Evolutionary conservation across 2,329 filamentous ascomycete genomes (phyloP).

Genomic region (Mariannaea sp.): DNA sequence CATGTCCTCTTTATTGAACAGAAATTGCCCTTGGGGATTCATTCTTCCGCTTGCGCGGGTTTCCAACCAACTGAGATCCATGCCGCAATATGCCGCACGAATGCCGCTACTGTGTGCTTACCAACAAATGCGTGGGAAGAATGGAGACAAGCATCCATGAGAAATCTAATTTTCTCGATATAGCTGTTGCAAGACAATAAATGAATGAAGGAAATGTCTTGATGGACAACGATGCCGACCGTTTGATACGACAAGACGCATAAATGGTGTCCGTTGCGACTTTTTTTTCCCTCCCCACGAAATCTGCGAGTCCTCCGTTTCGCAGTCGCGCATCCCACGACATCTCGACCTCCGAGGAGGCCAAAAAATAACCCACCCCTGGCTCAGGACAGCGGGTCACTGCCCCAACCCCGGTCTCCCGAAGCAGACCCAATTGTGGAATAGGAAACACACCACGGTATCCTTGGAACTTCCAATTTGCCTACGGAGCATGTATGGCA

Average conservation of each 20-base stretch:
- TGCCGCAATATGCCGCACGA: slow-evolving; percentile 8
- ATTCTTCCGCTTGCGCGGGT: slow-evolving; percentile 1
- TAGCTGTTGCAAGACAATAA: not conserved
- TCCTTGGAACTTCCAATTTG: slow-evolving; percentile 27
- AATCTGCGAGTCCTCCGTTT: not conserved
- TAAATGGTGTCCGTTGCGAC: not conserved
- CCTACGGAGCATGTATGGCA: no score
- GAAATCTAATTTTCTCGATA: no score
- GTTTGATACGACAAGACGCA: not conserved
- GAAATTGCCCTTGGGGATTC: not conserved
- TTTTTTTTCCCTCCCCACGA: not conserved
- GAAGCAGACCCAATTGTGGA: slow-evolving; percentile 12
- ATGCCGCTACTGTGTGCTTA: slow-evolving; percentile 6
- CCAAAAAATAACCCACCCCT: slow-evolving; percentile 10
- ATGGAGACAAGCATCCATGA: no score
- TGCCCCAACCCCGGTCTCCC: slow-evolving; percentile 17
- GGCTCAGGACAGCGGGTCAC: slow-evolving; percentile 18
- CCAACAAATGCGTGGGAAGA: not conserved
- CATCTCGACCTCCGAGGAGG: slow-evolving; percentile 4
- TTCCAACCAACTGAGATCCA: not conserved
- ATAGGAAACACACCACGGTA: slow-evolving; percentile 30
- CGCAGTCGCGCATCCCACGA: slow-evolving; percentile 6
- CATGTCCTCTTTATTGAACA: not conserved
- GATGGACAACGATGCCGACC: not conserved
- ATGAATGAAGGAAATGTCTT: not conserved